These are phyloP conservation scores for Hypoxylon sp. DNA, from an alignment of 2,329 filamentous ascomycete genomes.

Conservation along the genomic window DNA sequence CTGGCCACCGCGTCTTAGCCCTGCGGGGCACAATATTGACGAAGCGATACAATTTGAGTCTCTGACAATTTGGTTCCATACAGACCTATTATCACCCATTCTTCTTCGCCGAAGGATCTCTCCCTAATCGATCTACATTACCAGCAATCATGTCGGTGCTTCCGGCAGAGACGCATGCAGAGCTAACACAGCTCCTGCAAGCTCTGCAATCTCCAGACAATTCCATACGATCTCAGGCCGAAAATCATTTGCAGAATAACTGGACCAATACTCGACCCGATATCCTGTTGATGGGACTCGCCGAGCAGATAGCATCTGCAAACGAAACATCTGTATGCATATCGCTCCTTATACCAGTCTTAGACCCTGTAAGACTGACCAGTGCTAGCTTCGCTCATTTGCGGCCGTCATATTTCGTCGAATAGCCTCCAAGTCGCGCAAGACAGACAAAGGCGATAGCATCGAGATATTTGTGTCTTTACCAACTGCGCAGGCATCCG, in stretches of 20 bases:
- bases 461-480: slow-evolving; percentile 90
- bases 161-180: slow-evolving; percentile 84
- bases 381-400: slow-evolving; percentile 84
- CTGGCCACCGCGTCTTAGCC: slow-evolving; percentile 43
- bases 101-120: neutral
- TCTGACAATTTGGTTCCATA: slow-evolving; percentile 19
- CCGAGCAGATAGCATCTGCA: slow-evolving; percentile 89
- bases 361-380: slow-evolving; percentile 34
- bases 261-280: slow-evolving; percentile 89
- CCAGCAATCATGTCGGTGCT: slow-evolving; percentile 81
- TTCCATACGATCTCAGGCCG: slow-evolving; percentile 83
- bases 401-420: slow-evolving; percentile 94
- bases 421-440: slow-evolving; percentile 90
- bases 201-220: slow-evolving; percentile 94
- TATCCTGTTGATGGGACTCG: slow-evolving; percentile 91
- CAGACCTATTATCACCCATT: neutral
- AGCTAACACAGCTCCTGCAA: slow-evolving; percentile 88
- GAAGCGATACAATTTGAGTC: slow-evolving; percentile 28
- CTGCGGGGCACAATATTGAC: slow-evolving; percentile 47
- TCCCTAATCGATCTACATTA: slow-evolving; percentile 2
- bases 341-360: slow-evolving; percentile 9
- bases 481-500: slow-evolving; percentile 78
- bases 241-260: slow-evolving; percentile 90
- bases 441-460: slow-evolving; percentile 78
- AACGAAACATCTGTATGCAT: slow-evolving; percentile 77